These are phyloP conservation scores for Pyrenopolyporus hunteri DNA, from an alignment of 495 filamentous ascomycete species.

Conservation along the genomic window DNA sequence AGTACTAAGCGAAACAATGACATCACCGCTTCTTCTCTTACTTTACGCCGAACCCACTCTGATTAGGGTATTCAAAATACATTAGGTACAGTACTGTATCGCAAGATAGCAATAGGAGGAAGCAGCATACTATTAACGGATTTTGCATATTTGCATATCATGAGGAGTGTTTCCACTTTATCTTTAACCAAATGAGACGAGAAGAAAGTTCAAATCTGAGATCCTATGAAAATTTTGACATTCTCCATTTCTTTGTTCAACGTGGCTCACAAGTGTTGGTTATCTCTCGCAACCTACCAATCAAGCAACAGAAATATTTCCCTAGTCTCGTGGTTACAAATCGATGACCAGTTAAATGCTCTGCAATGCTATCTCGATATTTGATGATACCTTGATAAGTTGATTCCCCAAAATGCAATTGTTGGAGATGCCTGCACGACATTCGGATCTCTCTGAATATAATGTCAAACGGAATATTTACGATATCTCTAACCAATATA, in stretches of 20 bases:
- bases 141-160: no score
- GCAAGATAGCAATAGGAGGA: neutral
- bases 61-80: no score
- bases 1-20: neutral
- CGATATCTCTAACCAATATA: neutral
- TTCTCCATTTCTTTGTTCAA: slow-evolving; percentile 27
- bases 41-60: neutral
- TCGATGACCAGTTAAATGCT: neutral
- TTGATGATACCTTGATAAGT: neutral
- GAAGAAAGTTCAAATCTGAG: slow-evolving; percentile 6
- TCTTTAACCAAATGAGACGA: neutral
- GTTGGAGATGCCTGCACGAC: neutral
- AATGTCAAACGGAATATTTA: neutral
- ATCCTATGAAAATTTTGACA: slow-evolving; percentile 10
- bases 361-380: neutral
- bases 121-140: no score
- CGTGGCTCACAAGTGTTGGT: slow-evolving; percentile 34
- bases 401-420: neutral
- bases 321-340: slow-evolving; percentile 7
- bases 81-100: no score
- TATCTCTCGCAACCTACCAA: slow-evolving; percentile 23
- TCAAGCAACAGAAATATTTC: neutral
- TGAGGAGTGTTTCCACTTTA: no score
- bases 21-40: neutral
- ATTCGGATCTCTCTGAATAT: neutral